Evolutionary conservation across 1,284 basidiomycete species (phyloP), one percentile per base, ranked within the genome.

Genomic region (Austroboletus niveus): DNA sequence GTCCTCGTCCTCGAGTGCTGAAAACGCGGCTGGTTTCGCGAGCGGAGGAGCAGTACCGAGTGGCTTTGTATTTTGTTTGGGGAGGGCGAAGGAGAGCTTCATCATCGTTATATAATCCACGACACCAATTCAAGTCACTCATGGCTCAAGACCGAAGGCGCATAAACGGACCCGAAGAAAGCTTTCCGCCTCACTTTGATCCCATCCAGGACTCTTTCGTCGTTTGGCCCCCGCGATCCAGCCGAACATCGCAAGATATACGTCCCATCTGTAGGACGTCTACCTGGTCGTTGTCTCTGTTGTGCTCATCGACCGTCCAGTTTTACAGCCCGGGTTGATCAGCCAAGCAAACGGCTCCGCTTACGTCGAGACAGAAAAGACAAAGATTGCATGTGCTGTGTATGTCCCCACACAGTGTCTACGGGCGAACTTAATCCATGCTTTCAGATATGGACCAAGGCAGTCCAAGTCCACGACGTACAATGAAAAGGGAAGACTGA

Each of bases 361-460:
- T 10, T 99, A 98, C 66, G 88, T 98, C 57, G 96, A 99, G 72
- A 89, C 85, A 12, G 89, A 83, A 54, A 79, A 79, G 60, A 90
- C 92, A 0, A 99, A 98, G 74, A 84, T 98, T 57, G 93, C 94
- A 3, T 97, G 94, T 66, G 94, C 95, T 41, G 91, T 98, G 89
- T 96, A 61, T 61, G 86, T 24, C 51, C 20, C 20, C 42, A 5
- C 15, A 7, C 14, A 42, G 42, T n/a, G 34, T 6, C 22, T 12
- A 11, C 52, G 48, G 36, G 35, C 30, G 43, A 48, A 31, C 47
- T 48, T 57, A 46, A 48, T 47, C 4, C 10, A 12, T 7, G 36
- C 41, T n/a, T 54, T 47, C 57, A 96, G 94, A 7, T 98, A 98
- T 69, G 96, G 96, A 1, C 97, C 96, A 9, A 83, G 94, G 51